Conservation (phyloP, 805 yeast genomes). For the Starmerella etchellsii region DNA sequence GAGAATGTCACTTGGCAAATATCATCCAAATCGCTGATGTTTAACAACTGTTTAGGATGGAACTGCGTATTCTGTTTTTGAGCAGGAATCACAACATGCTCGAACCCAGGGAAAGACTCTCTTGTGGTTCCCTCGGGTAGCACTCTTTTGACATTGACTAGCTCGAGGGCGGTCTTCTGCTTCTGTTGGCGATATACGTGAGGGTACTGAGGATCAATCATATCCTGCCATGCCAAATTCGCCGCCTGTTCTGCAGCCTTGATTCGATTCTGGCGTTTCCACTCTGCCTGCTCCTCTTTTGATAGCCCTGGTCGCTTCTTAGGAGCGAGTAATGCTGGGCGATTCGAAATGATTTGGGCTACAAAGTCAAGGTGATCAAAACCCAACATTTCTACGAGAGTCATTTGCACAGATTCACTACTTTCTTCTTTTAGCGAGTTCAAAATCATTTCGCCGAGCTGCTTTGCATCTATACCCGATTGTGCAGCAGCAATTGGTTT, state of each 20-base stretch:
- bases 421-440: conserved; percentile 23
- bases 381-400: conserved; percentile 69
- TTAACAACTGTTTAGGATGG: conserved; percentile 27
- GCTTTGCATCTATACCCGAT: conserved; percentile 6
- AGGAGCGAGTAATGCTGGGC: conserved; percentile 5
- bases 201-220: conserved; percentile 48
- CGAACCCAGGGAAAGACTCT: conserved; percentile 37
- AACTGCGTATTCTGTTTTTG: conserved; percentile 28
- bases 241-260: conserved; percentile 17
- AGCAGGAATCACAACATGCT: conserved; percentile 74
- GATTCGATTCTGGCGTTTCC: conserved; percentile 13
- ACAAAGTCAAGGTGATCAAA: conserved; percentile 76
- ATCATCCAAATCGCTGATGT: conserved; percentile 49
- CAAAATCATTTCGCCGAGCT: conserved; percentile 7
- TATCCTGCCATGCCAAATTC: conserved; percentile 22
- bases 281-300: conserved; percentile 13
- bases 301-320: conserved; percentile 16
- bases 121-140: conserved; percentile 69
- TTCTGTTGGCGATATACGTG: conserved; percentile 71
- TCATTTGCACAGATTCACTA: conserved; percentile 51
- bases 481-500: conserved; percentile 5
- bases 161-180: conserved; percentile 55
- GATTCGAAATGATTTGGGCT: conserved; percentile 41
- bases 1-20: conserved; percentile 80
- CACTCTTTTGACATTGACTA: conserved; percentile 66